Evolutionary conservation across 148 eudicot species (phyloP).

Genomic region (Nepenthes gracilis): DNA sequence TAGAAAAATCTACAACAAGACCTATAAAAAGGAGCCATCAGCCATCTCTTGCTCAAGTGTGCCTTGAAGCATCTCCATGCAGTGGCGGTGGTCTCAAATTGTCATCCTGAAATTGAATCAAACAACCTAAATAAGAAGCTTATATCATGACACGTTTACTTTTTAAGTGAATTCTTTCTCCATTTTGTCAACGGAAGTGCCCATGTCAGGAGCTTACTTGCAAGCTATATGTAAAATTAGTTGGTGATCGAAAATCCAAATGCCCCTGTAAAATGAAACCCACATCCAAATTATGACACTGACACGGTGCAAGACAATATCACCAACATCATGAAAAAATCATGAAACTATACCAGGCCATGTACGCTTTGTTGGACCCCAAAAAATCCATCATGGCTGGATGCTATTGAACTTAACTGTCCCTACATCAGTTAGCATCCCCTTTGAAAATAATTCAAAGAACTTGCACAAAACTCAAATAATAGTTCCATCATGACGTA

Average conservation of each 20-base stretch:
- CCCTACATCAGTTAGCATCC: slow-evolving; percentile 31
- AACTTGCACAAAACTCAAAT: not conserved
- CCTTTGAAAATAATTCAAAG: not conserved
- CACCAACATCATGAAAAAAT: not conserved
- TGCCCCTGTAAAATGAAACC: slow-evolving; percentile 36
- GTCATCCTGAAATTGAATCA: slow-evolving; percentile 24
- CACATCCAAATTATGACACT: not conserved
- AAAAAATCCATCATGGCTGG: slow-evolving; percentile 73
- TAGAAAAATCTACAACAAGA: too few relatives aligned
- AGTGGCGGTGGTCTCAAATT: slow-evolving; percentile 21
- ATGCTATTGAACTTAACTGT: slow-evolving; percentile 53
- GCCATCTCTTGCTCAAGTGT: slow-evolving; percentile 6
- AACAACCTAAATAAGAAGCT: not conserved
- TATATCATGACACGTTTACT: not conserved
- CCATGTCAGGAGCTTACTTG: slow-evolving; percentile 32
- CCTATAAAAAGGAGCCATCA: not conserved
- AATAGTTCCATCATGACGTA: slow-evolving; percentile 24
- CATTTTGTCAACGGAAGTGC: not conserved
- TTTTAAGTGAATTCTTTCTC: not conserved
- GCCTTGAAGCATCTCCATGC: slow-evolving; percentile 24
- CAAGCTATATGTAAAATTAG: slow-evolving; percentile 48
- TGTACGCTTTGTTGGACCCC: slow-evolving; percentile 66
- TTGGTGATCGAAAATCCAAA: slow-evolving; percentile 60
- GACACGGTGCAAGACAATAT: not conserved
- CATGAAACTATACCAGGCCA: slow-evolving; percentile 49